Base-by-base conservation (phyloP, 176 grass and related monocot species). In the Carex littledalei region DNA sequence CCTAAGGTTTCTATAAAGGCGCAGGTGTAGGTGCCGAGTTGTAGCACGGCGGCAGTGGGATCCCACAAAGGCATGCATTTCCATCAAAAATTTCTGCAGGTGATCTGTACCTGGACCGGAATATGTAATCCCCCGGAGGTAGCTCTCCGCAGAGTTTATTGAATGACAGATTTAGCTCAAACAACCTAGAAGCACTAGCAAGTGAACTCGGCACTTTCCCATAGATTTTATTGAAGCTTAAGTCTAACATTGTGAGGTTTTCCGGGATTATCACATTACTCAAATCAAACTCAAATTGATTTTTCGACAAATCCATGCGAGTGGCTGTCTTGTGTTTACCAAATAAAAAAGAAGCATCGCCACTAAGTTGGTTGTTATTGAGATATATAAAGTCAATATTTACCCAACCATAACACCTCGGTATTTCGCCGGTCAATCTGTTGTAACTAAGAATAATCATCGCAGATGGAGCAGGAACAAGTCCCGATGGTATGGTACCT, bases 341-440 rank as follows among this genome's bases (percentile, higher is more conserved):
- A 17, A 84, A 84, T 63, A 84, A 54, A 57, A 84, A 84, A 17
- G 82, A 84, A n/a, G 63, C 16, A 63, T 70, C 63, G 0, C 63
- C 82, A 54, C 7, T 34, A 22, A 84, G 63, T 18, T n/a, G n/a
- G 64, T 84, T 72, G 37, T 55, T 12, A 43, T 57, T 20, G 8
- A 81, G 13, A 63, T 6, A 1, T 41, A 81, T 39, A 2, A 3
- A 0, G 10, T 3, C 20, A 16, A 81, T 21, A 62, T 61, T 8
- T 43, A 2, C 15, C 54, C 29, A 37, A 2, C 55, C 55, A n/a
- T 81, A 81, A 81, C 58, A 81, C 15, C 31, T 81, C 3, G 78
- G 78, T 81, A 81, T 17, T 35, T 61, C 58, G n/a, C 78, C 78
- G 1, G 78, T 81, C 53, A 63, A 81, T 2, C 3, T 14, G 56